A percentile compares a stretch with the other conserved stretches of the same genome.
phyloP scores from a whole-genome alignment of 768 basidiomycete genomes.

The Fomitopsis pulvina region DNA sequence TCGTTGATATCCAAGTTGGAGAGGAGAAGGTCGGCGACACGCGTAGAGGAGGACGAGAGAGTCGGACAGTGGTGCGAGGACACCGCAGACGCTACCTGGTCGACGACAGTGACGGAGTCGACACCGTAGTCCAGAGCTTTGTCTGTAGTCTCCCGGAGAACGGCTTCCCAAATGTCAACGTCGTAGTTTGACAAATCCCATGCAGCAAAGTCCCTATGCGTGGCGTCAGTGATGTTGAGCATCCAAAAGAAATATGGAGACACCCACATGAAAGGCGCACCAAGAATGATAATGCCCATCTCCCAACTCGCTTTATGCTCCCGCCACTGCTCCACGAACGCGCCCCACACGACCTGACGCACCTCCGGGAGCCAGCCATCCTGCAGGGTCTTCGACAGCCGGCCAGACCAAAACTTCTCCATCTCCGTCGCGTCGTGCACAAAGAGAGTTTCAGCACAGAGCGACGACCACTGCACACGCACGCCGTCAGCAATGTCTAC shows the following conservation, averaged over 20 bases:
- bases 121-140: constrained; percentile 56
- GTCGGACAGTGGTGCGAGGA: constrained; percentile 32
- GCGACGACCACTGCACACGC: constrained; percentile 48
- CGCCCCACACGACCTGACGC: constrained; percentile 49
- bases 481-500: constrained; percentile 38
- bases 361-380: constrained; percentile 33
- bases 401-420: constrained; percentile 35
- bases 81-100: constrained; percentile 46
- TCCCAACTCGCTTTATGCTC: constrained; percentile 44
- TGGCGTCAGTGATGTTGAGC: neutral
- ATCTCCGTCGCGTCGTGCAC: constrained; percentile 42
- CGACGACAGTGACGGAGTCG: constrained; percentile 46
- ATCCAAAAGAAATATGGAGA: constrained; percentile 1
- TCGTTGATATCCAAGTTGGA: constrained; percentile 46
- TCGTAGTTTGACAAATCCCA: constrained; percentile 55
- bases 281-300: constrained; percentile 43
- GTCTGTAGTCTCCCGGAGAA: constrained; percentile 44
- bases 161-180: constrained; percentile 50
- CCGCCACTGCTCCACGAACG: constrained; percentile 51
- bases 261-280: constrained; percentile 58
- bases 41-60: constrained; percentile 35
- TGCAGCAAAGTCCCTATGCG: constrained; percentile 17
- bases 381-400: constrained; percentile 12
- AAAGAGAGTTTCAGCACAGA: constrained; percentile 50
- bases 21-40: constrained; percentile 57